Evolutionary conservation across 2,329 filamentous ascomycete genomes (phyloP), one percentile per base, ranked within the genome.

Genomic region (Cladosporium sp.): DNA sequence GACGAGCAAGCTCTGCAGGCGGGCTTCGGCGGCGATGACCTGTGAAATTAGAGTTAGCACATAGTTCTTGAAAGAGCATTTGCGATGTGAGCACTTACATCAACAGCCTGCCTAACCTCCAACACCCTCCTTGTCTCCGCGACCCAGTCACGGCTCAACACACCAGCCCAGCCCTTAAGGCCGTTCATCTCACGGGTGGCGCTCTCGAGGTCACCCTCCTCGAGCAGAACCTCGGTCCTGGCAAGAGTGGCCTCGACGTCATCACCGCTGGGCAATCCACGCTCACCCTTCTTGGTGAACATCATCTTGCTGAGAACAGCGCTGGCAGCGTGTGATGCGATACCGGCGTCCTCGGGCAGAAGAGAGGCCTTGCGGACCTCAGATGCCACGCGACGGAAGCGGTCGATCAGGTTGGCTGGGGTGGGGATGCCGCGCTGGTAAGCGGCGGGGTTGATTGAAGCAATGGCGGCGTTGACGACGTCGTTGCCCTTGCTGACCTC

Each of bases 101-200:
- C 95, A 74, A 99, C 84, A 74, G 95, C 95, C 82, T 99, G 95
- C 80, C 91, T 89, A 70, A 98, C 95, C 82, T 99, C 95, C 74
- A 99, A 83, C 70, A 96, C 92, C 81, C 93, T 91, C 77, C 95
- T 88, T 68, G 93, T 91, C 83, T 99, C 95, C 61, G 85, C 86
- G 71, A 99, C 80, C 95, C 95, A 99, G 79, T 99, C 95, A 75
- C 91, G 89, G 79, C 92, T 96, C 76, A 99, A 81, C 48, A 93
- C 94, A 85, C 95, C 97, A 57, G 94, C 93, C 95, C 95, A 99
- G 28, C 95, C 95, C 67, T 90, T 86, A 56, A 99, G 83, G 1
- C 89, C 87, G 76, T 98, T 99, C 90, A 99, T 95, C 82, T 99
- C 95, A 70, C 95, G 85, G 16, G 95, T 93, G 2, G 95, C 95